A percentile compares a stretch with the other conserved stretches of the same genome.
Evolutionary conservation across 305 asterid genomes (phyloP).

Genomic region (Lippia alba): DNA sequence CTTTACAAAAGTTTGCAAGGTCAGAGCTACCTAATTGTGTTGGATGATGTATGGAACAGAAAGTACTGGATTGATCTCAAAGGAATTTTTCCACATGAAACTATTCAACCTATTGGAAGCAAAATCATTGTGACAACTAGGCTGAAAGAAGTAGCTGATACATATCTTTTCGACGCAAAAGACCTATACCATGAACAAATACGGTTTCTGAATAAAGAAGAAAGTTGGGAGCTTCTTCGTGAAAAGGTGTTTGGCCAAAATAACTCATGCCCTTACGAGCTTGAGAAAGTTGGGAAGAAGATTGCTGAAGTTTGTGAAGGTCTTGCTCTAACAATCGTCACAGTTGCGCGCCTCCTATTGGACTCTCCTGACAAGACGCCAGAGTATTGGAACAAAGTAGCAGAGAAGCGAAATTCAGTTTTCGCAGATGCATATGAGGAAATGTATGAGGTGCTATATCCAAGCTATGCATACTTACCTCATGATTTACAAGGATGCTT

Average conservation of each 20-base stretch:
- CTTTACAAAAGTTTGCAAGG: not conserved
- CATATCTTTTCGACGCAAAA: not conserved
- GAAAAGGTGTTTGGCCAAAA: not conserved
- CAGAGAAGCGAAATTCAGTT: too few relatives aligned
- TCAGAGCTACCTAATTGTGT: not conserved
- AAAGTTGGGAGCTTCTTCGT: not conserved
- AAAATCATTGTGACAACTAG: not conserved
- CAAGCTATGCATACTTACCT: too few relatives aligned
- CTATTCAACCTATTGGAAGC: not conserved
- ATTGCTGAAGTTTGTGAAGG: not conserved
- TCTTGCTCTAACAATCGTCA: not conserved
- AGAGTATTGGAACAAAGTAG: too few relatives aligned
- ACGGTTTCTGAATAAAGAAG: not conserved
- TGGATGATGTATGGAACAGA: not conserved
- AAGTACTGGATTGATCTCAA: not conserved
- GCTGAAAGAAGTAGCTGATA: not conserved
- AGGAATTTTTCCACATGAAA: not conserved
- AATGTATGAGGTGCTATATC: too few relatives aligned
- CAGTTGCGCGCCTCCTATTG: not conserved
- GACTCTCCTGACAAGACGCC: not conserved
- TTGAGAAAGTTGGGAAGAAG: not conserved
- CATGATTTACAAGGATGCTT: too few relatives aligned
- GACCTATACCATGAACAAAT: not conserved
- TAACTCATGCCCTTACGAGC: not conserved
- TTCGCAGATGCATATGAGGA: too few relatives aligned